Conservation (phyloP, 768 basidiomycete species). For the Trametes elegans region DNA sequence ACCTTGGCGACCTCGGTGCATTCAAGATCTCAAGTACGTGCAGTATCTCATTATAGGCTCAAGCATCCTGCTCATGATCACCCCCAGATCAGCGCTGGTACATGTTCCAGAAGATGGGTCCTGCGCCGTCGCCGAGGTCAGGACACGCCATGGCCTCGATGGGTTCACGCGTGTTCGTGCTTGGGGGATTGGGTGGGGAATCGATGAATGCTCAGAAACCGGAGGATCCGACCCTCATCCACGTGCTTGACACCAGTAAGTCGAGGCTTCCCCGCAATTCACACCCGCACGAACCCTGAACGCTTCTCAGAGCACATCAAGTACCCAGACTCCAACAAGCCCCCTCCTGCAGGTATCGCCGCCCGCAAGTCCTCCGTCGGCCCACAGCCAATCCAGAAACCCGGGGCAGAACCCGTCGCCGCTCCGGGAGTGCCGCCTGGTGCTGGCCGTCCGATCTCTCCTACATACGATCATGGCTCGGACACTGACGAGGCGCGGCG, state of each 20-base stretch:
- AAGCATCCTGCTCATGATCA: neutral
- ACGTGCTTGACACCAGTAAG: conserved; percentile 93
- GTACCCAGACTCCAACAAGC: conserved; percentile 70
- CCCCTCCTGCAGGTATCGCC: conserved; percentile 30
- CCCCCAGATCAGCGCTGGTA: conserved; percentile 92
- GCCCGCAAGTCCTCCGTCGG: conserved; percentile 14
- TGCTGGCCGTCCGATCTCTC: conserved; percentile 63
- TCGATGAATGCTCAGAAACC: conserved; percentile 68
- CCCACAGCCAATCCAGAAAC: conserved; percentile 7
- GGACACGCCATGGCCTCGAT: conserved; percentile 98
- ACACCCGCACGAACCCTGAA: neutral
- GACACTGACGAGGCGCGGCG: conserved; percentile 62
- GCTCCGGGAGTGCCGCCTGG: too few species aligned
- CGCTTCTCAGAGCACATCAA: conserved; percentile 76
- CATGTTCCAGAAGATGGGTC: conserved; percentile 99
- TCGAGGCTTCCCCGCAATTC: conserved; percentile 20
- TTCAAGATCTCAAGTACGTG: conserved; percentile 95
- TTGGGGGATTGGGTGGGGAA: conserved; percentile 96
- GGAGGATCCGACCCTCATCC: conserved; percentile 81
- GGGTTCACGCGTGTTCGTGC: conserved; percentile 84
- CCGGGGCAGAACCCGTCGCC: conserved; percentile 16
- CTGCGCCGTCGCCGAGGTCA: conserved; percentile 85
- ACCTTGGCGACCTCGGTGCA: conserved; percentile 89
- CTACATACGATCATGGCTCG: conserved; percentile 37
- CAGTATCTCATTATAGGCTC: neutral